Conservation (phyloP, 2,329 filamentous ascomycete species). For the Xylaria sp. region DNA sequence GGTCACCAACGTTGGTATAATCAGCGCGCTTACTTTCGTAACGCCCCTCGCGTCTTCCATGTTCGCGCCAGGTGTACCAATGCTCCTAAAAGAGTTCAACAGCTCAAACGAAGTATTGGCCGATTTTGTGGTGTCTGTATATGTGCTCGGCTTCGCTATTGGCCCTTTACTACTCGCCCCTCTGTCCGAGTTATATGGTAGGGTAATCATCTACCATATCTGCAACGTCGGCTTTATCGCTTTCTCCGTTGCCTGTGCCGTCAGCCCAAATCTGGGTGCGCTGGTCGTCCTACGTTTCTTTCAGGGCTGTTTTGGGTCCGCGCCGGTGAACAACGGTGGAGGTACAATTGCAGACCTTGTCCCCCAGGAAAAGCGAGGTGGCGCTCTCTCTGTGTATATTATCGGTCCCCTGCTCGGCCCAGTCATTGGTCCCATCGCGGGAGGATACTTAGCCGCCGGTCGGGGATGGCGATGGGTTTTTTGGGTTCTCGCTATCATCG, state of each 20-base stretch:
- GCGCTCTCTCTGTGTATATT: background rate
- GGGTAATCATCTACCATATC: constrained; percentile 54
- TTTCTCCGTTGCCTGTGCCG: constrained; percentile 55
- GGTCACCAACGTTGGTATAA: too few species aligned
- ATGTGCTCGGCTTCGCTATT: constrained; percentile 64
- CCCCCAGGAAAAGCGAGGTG: background rate
- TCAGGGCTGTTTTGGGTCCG: constrained; percentile 57
- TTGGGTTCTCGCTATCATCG: too few species aligned
- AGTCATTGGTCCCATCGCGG: too few species aligned
- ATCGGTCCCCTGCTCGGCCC: background rate
- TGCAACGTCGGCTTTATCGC: constrained; percentile 56
- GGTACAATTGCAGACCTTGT: constrained; percentile 44
- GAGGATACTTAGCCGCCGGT: too few species aligned
- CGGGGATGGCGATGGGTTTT: too few species aligned
- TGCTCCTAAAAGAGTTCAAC: too few species aligned
- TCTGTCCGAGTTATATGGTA: constrained; percentile 58
- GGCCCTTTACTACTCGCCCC: constrained; percentile 61
- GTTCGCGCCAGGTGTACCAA: too few species aligned
- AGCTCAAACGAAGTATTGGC: background rate
- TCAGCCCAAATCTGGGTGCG: constrained; percentile 38
- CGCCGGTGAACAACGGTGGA: constrained; percentile 60
- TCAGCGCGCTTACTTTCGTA: too few species aligned
- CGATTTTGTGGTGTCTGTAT: constrained; percentile 64
- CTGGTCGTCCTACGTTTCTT: constrained; percentile 42
- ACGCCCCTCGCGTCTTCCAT: too few species aligned